Percentiles rank a stretch among this genome's conserved stretches.
These are phyloP conservation scores for Plantago elongata DNA, from an alignment of 257 asterid species.

Conservation along the genomic window DNA sequence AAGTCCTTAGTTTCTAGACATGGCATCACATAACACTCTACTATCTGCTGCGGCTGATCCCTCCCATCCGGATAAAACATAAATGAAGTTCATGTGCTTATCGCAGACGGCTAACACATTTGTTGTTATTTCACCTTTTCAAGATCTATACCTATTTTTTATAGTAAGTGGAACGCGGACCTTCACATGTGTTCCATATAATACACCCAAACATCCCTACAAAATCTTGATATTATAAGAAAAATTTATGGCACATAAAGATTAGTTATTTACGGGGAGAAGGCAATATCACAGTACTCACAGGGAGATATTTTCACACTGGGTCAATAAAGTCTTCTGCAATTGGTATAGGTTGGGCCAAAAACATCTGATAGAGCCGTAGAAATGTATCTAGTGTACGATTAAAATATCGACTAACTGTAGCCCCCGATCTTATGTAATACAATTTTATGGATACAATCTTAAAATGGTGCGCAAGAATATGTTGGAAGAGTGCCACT, in stretches of 20 bases:
- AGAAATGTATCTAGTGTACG: neutral
- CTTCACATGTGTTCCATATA: neutral
- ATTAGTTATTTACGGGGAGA: too few relatives aligned
- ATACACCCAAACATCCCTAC: neutral
- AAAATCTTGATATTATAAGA: too few relatives aligned
- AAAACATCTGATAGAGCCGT: neutral
- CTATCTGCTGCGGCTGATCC: neutral
- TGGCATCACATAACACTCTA: neutral
- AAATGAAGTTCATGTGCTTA: conserved; percentile 4
- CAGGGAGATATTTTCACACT: neutral
- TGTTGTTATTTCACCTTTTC: neutral
- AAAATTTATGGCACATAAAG: neutral
- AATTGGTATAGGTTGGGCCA: neutral
- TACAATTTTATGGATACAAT: neutral
- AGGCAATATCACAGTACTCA: neutral
- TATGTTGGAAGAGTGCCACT: neutral
- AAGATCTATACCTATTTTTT: neutral
- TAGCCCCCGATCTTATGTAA: neutral
- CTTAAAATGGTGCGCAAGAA: conserved; percentile 1
- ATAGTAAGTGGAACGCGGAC: neutral
- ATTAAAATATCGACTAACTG: neutral
- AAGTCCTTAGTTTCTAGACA: too few relatives aligned
- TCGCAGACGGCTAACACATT: conserved; percentile 1
- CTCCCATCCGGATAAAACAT: conserved; percentile 5
- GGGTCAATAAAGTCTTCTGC: neutral